Conservation (phyloP, 208 protist species). For the Crithidia fasciculata region DNA sequence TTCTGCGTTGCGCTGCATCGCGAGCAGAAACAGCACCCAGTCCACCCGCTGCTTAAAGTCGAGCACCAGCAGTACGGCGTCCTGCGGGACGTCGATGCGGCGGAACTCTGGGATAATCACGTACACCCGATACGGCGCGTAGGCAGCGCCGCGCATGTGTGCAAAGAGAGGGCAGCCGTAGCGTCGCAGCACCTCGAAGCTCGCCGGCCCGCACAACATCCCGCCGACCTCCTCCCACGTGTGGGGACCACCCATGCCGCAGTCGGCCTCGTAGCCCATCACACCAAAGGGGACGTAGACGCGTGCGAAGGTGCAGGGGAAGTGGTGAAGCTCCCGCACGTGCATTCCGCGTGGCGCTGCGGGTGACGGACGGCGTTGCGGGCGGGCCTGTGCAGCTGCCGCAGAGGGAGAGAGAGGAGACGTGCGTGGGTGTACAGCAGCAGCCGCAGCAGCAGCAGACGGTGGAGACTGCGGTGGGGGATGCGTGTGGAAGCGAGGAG, state of each 20-base stretch:
- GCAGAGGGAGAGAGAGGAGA: not conserved
- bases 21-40: constrained; percentile 57
- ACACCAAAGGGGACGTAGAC: constrained; percentile 54
- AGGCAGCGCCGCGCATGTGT: constrained; percentile 9
- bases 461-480: not conserved
- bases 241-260: constrained; percentile 32
- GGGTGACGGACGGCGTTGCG: not conserved
- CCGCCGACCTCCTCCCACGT: constrained; percentile 54
- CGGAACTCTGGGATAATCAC: constrained; percentile 48
- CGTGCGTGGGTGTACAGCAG: not conserved
- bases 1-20: constrained; percentile 16
- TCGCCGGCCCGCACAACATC: constrained; percentile 57
- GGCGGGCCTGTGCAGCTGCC: not conserved
- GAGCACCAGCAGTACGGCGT: constrained; percentile 64
- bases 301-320: constrained; percentile 45
- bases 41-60: constrained; percentile 62
- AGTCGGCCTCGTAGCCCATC: constrained; percentile 47
- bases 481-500: not conserved
- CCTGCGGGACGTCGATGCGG: constrained; percentile 32
- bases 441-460: no score
- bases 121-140: constrained; percentile 53
- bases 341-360: constrained; percentile 18
- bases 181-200: constrained; percentile 55
- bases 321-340: constrained; percentile 61
- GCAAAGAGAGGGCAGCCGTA: constrained; percentile 69